Evolutionary conservation across 2,329 filamentous ascomycete genomes (phyloP).

Genomic region (Biscogniauxia sp.): DNA sequence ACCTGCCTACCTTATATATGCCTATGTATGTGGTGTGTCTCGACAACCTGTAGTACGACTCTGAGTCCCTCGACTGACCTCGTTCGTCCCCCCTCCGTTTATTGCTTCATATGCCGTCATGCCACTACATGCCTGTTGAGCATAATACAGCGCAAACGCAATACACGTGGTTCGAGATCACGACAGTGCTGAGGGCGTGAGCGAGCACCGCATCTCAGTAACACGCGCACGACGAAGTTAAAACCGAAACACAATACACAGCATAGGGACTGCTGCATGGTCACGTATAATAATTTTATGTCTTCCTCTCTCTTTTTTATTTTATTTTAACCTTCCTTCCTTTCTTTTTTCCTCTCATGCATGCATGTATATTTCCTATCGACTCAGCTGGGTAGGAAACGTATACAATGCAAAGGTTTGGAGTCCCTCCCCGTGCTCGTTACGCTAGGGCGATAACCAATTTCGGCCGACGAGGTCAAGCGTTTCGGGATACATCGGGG

Average conservation of each 20-base stretch:
- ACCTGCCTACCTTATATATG: no score
- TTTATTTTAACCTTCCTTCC: no score
- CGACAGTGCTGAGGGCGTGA: constrained; percentile 16
- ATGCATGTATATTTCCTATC: not conserved
- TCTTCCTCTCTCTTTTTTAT: not conserved
- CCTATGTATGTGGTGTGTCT: not conserved
- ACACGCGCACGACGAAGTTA: constrained; percentile 16
- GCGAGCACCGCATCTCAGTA: constrained; percentile 24
- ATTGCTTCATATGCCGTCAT: not conserved
- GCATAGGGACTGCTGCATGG: constrained; percentile 14
- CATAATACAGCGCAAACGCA: not conserved
- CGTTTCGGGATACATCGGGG: not conserved
- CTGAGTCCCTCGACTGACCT: not conserved
- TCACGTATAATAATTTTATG: not conserved
- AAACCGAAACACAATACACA: constrained; percentile 19
- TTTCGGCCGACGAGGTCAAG: not conserved
- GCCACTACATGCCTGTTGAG: not conserved
- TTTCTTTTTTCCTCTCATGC: not conserved
- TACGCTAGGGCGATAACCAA: not conserved
- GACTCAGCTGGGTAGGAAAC: no score
- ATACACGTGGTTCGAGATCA: constrained; percentile 2
- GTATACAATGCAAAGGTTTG: not conserved
- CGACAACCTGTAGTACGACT: not conserved
- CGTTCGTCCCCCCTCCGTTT: not conserved
- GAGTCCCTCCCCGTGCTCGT: not conserved